Percentiles rank a stretch among this genome's conserved stretches.
Evolutionary conservation across 2,329 filamentous ascomycete genomes (phyloP).

Genomic region (Exophiala aquamarina): DNA sequence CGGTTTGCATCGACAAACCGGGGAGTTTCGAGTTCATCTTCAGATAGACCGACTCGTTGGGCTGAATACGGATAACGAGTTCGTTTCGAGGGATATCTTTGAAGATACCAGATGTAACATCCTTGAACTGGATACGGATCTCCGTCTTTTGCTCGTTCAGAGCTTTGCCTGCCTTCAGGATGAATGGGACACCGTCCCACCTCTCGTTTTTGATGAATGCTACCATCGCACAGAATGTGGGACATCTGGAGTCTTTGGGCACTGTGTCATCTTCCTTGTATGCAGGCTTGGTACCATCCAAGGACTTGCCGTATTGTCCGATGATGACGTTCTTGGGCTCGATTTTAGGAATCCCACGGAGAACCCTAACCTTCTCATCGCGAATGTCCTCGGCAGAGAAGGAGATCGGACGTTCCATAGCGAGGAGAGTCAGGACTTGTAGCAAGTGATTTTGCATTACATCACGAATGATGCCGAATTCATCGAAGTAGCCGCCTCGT

Average conservation of each 20-base stretch:
- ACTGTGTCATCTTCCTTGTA: slow-evolving; percentile 99
- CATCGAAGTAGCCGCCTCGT: slow-evolving; percentile 97
- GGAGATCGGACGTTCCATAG: slow-evolving; percentile 97
- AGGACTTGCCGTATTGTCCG: slow-evolving; percentile 93
- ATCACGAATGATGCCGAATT: slow-evolving; percentile 98
- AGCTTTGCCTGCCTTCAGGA: slow-evolving; percentile 98
- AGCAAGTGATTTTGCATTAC: slow-evolving; percentile 99
- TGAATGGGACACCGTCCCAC: slow-evolving; percentile 99
- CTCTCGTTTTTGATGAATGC: slow-evolving; percentile 99
- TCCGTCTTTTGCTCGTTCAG: slow-evolving; percentile 99
- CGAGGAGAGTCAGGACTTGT: slow-evolving; percentile 90
- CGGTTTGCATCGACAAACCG: slow-evolving; percentile 98
- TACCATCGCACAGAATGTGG: slow-evolving; percentile 95
- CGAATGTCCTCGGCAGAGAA: slow-evolving; percentile 98
- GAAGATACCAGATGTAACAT: slow-evolving; percentile 98
- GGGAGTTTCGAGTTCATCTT: slow-evolving; percentile 99
- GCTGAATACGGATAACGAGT: slow-evolving; percentile 97
- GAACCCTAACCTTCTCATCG: slow-evolving; percentile 94
- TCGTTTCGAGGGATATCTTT: slow-evolving; percentile 99
- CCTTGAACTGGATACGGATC: slow-evolving; percentile 98
- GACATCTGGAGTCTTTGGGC: slow-evolving; percentile 93
- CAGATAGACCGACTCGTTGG: slow-evolving; percentile 99
- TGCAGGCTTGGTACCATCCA: slow-evolving; percentile 92
- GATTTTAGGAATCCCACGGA: slow-evolving; percentile 88
- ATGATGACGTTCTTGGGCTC: slow-evolving; percentile 99